These are phyloP conservation scores for Talaromyces sp. DNA, from an alignment of 2,329 filamentous ascomycete genomes.

Conservation along the genomic window DNA sequence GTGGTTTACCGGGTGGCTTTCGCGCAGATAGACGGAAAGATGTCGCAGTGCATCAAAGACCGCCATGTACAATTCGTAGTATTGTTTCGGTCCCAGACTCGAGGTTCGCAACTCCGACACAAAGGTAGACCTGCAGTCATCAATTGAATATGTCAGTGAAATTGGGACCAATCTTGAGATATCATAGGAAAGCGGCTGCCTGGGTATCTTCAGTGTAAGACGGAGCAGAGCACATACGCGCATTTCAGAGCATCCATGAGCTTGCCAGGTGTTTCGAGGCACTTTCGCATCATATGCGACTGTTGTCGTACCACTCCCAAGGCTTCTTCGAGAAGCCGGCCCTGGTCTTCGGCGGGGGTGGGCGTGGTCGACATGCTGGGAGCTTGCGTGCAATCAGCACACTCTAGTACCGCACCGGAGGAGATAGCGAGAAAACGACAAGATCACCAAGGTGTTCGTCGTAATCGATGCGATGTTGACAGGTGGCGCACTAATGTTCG, in stretches of 20 bases:
- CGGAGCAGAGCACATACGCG: constrained; percentile 64
- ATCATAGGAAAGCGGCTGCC: constrained; percentile 24
- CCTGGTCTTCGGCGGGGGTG: constrained; percentile 72
- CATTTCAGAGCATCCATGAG: constrained; percentile 99
- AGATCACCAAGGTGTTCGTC: not conserved
- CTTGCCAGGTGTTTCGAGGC: constrained; percentile 93
- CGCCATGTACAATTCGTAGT: constrained; percentile 99
- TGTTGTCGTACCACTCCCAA: constrained; percentile 95
- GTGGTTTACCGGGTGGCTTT: constrained; percentile 97
- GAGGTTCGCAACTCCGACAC: constrained; percentile 98
- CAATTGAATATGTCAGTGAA: constrained; percentile 17
- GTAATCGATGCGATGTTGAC: not conserved
- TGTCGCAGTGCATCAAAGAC: constrained; percentile 97
- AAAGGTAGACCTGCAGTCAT: constrained; percentile 72
- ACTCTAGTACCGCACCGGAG: constrained; percentile 1
- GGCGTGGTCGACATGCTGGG: constrained; percentile 51
- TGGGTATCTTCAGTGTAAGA: constrained; percentile 18
- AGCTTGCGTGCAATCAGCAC: constrained; percentile 13
- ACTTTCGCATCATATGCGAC: constrained; percentile 95
- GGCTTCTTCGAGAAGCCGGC: constrained; percentile 94
- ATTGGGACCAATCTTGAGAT: not conserved
- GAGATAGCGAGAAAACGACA: not conserved
- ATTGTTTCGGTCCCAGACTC: constrained; percentile 97
- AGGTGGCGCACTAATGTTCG: not conserved
- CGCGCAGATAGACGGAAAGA: constrained; percentile 91